phyloP scores from a whole-genome alignment of 352 stramenopile species.

The Aphanomyces stellatus region DNA sequence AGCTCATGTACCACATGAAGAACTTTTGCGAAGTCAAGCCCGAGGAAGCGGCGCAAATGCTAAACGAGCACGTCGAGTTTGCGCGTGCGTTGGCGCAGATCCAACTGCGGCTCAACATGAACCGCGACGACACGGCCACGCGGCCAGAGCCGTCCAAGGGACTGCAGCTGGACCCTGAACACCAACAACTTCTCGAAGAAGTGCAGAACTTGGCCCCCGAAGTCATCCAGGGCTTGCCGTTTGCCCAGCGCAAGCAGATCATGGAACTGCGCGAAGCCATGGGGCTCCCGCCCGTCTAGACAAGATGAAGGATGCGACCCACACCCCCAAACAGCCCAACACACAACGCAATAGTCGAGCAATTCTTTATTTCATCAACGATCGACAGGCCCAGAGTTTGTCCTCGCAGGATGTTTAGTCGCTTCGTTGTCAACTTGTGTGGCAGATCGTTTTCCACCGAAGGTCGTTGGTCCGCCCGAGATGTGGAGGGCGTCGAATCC shows the following conservation, averaged over 20 bases:
- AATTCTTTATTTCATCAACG: no score
- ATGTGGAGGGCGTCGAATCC: no score
- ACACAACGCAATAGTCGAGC: no score
- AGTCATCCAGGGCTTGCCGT: conserved; percentile 67
- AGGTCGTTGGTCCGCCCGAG: no score
- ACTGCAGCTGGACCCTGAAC: conserved; percentile 58
- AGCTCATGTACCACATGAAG: conserved; percentile 71
- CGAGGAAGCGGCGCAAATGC: conserved; percentile 49
- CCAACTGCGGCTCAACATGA: conserved; percentile 64
- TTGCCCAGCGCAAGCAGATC: conserved; percentile 64
- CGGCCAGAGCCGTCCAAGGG: conserved; percentile 23
- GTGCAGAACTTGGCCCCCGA: conserved; percentile 73
- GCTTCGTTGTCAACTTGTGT: no score
- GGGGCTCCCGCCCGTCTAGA: conserved; percentile 57
- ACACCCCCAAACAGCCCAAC: no score
- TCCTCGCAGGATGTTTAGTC: no score
- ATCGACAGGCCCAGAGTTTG: no score
- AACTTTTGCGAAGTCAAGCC: conserved; percentile 73
- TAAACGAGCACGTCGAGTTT: conserved; percentile 71
- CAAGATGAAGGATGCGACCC: no score
- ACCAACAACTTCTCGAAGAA: conserved; percentile 70
- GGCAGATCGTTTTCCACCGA: no score
- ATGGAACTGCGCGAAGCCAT: conserved; percentile 78
- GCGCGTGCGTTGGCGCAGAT: conserved; percentile 57
- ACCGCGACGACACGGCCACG: conserved; percentile 21